These are phyloP conservation scores for Xylaria bambusicola DNA, from an alignment of 495 filamentous ascomycete species.

Conservation along the genomic window DNA sequence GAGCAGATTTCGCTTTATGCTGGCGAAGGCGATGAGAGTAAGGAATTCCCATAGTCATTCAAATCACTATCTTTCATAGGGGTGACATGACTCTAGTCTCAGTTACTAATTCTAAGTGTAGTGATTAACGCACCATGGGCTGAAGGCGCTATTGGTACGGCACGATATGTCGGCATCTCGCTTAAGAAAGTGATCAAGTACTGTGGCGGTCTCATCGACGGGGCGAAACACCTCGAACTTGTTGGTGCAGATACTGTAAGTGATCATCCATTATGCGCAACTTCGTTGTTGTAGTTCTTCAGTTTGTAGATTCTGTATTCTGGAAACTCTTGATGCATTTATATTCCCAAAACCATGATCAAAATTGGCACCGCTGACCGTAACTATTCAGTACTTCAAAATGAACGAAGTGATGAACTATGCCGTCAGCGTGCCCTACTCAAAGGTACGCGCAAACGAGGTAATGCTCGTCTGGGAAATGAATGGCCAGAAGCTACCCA, in stretches of 20 bases:
- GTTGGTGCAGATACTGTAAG: conserved; percentile 59
- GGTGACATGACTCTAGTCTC: too few species aligned
- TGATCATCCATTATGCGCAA: too few species aligned
- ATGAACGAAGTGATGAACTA: conserved; percentile 62
- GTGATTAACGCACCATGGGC: conserved; percentile 68
- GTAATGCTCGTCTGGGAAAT: conserved; percentile 71
- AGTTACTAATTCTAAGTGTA: too few species aligned
- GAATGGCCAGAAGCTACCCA: conserved; percentile 67
- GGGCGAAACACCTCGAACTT: conserved; percentile 62
- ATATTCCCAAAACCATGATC: too few species aligned
- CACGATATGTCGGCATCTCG: conserved; percentile 61
- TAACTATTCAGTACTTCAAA: conserved; percentile 55
- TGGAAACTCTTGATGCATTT: too few species aligned
- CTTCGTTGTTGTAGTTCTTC: too few species aligned
- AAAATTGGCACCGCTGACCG: too few species aligned
- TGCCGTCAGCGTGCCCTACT: conserved; percentile 62
- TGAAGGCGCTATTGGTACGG: conserved; percentile 68
- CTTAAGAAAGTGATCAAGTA: conserved; percentile 68
- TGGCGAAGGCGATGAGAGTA: conserved; percentile 64
- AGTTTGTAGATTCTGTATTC: too few species aligned
- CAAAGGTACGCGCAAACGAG: conserved; percentile 65
- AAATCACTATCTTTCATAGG: too few species aligned
- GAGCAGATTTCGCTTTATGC: conserved; percentile 66
- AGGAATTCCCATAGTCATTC: too few species aligned
- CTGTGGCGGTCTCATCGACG: conserved; percentile 59